Base-by-base conservation (phyloP, 371 early-diverging fungal species). In the Mucor plumbeus region DNA sequence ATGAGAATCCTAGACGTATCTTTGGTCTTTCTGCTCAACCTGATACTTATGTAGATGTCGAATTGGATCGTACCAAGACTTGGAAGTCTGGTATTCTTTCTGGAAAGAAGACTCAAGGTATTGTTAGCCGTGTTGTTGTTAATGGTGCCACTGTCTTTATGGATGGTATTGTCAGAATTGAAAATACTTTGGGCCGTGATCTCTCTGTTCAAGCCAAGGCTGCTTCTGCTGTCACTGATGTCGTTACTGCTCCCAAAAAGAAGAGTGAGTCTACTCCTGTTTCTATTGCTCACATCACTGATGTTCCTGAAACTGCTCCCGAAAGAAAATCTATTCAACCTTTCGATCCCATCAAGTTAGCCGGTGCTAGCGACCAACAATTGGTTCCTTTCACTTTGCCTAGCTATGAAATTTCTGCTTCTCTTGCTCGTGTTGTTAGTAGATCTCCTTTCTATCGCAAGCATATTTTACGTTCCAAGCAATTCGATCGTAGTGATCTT, bases 381-480 rank as follows among this genome's bases (percentile, higher is more conserved):
- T 69, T 71, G 39, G 82, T 78, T 9, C 67, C 79, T 17, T 65
- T 77, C 17, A 73, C 76, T 38, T 53, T 77, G 4, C 77, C 74
- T 21, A 69, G 39, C 39, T 76, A 72, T 50, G 87, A 88, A 19
- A 68, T 91, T 17, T 87, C 91, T 31, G 89, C 90, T 40, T 87
- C 92, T 14, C 75, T 94, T 21, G 79, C 80, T 47, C 80, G 80
- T 47, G 77, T 91, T 44, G 84, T 93, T 47, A 80, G 87, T 75
- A 80, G 88, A 60, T 95, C 96, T 54, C 94, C 97, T 33, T 98
- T 97, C 90, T 94, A 90, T 75, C 91, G 90, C 70, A 91, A 95
- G 81, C 93, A 96, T 78, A 92, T 98, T 44, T 77, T 96, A 54
- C 88, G 92, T 50, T 95, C 95, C 38, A 87, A 89, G 72, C 95